Conservation (phyloP, 176 grass and related monocot genomes). For the Eragrostis nindensis region DNA sequence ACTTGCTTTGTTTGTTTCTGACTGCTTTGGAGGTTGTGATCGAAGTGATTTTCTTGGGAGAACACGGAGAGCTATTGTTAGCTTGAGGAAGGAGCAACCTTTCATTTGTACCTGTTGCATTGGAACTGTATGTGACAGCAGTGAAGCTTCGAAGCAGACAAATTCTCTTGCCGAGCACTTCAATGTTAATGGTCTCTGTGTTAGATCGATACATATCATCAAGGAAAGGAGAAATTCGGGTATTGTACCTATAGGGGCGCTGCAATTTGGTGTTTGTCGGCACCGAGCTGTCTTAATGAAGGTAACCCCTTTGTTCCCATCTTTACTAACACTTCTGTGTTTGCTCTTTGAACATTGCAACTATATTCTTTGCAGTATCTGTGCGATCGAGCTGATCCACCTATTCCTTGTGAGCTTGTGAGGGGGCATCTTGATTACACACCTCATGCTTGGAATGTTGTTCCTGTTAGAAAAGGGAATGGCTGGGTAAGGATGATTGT, state of each 20-base stretch:
- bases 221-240: slow-evolving; percentile 88
- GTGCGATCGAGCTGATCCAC: slow-evolving; percentile 87
- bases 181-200: slow-evolving; percentile 63
- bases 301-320: slow-evolving; percentile 43
- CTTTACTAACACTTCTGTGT: background rate
- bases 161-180: slow-evolving; percentile 42
- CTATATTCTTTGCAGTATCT: slow-evolving; percentile 70
- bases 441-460: slow-evolving; percentile 97
- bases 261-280: slow-evolving; percentile 93
- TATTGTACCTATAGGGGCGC: slow-evolving; percentile 84
- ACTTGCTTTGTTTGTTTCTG: slow-evolving; percentile 96
- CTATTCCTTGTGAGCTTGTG: slow-evolving; percentile 94
- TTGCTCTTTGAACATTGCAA: slow-evolving; percentile 33
- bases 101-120: slow-evolving; percentile 90
- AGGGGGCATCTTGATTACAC: slow-evolving; percentile 95
- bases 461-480: slow-evolving; percentile 79
- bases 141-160: slow-evolving; percentile 40
- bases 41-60: slow-evolving; percentile 74
- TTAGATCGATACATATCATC: slow-evolving; percentile 77
- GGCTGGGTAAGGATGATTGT: slow-evolving; percentile 82
- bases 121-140: slow-evolving; percentile 49
- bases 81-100: slow-evolving; percentile 83
- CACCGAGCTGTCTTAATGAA: slow-evolving; percentile 98
- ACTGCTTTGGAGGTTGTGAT: slow-evolving; percentile 97
- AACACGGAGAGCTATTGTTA: slow-evolving; percentile 69